Base-by-base conservation (phyloP, 1,139 yeast genomes). In the Nadsonia commutata region DNA sequence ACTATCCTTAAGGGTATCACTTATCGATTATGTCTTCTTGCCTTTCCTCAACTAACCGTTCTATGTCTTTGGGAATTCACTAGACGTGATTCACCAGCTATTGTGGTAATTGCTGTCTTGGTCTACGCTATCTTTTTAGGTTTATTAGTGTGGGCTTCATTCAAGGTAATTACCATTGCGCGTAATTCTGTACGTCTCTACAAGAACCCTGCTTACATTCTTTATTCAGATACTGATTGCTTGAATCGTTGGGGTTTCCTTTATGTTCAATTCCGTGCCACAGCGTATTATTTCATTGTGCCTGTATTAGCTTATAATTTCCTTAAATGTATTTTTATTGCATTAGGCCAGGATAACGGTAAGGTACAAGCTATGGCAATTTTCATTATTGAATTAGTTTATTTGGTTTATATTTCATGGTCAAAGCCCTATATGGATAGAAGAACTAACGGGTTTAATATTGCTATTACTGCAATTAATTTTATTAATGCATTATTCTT, bases 351-450 rank as follows among this genome's bases (percentile, higher is more conserved):
- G 63, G 55, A 64, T 9, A 70, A 76, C 36, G 97, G 97, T 48
- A 80, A 78, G 55, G 79, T 72, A 8, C 95, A 84, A 59, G 81
- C 95, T 1, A 71, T 84, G 48, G 70, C 84, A 43, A 71, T 88
- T 8, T 82, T 88, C 56, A 74, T 69, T 16, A 68, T 84, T 50
- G 98, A 90, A 60, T 66, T 88, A 49, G 53, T 71, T 18, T 85
- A 80, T 62, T 74, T 82, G 51, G 71, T 72, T 27, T 67, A 68
- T 1, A 56, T 86, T 31, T 78, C 88, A 56, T 72, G 75, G 70
- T 66, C 72, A 49, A 76, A 90, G 61, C 98, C 98, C 3, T 90
- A 75, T 60, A 78, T 93, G 90, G 97, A 90, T 66, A 86, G 81
- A 63, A 74, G 94, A 63, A 88, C 97, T 20, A 90, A 93, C 58